Percentiles rank a stretch among this genome's conserved stretches.
Conservation (phyloP, 768 basidiomycete species). For the Calocybe cyanea region DNA sequence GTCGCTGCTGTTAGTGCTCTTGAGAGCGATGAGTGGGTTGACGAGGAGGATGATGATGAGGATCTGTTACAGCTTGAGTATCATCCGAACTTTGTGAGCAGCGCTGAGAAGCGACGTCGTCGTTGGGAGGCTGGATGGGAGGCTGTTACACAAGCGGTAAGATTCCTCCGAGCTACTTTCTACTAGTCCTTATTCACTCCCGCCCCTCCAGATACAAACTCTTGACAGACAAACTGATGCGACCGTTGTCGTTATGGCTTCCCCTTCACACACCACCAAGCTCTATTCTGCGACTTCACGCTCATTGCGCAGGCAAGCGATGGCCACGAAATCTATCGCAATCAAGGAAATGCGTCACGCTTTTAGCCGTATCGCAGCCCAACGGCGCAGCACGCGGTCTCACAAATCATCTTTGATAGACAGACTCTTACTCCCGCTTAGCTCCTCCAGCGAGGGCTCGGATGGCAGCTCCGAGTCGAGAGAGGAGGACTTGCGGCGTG, state of each 20-base stretch:
- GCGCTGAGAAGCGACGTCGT: conserved; percentile 62
- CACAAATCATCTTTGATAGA: conserved; percentile 41
- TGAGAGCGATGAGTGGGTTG: conserved; percentile 62
- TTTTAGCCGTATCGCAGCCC: conserved; percentile 57
- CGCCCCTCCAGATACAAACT: conserved; percentile 57
- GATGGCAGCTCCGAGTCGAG: conserved; percentile 48
- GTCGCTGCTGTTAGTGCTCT: conserved; percentile 28
- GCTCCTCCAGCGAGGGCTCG: conserved; percentile 48
- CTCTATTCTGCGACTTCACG: conserved; percentile 64
- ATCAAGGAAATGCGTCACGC: conserved; percentile 50
- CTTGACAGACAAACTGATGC: conserved; percentile 80
- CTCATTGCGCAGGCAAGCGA: conserved; percentile 56
- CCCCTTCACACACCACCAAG: conserved; percentile 70
- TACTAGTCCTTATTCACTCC: background rate
- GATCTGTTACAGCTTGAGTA: conserved; percentile 74
- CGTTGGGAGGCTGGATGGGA: conserved; percentile 80
- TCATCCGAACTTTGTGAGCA: conserved; percentile 67
- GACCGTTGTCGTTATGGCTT: conserved; percentile 69
- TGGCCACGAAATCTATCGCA: conserved; percentile 41
- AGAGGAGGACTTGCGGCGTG: conserved; percentile 65
- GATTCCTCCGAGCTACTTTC: conserved; percentile 17
- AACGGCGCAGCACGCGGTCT: conserved; percentile 46
- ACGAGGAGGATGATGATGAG: conserved; percentile 69
- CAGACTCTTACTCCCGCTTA: conserved; percentile 43
- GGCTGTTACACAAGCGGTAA: conserved; percentile 65